These are phyloP conservation scores for Neurospora tetraspora DNA, from an alignment of 495 filamentous ascomycete genomes.

Conservation along the genomic window DNA sequence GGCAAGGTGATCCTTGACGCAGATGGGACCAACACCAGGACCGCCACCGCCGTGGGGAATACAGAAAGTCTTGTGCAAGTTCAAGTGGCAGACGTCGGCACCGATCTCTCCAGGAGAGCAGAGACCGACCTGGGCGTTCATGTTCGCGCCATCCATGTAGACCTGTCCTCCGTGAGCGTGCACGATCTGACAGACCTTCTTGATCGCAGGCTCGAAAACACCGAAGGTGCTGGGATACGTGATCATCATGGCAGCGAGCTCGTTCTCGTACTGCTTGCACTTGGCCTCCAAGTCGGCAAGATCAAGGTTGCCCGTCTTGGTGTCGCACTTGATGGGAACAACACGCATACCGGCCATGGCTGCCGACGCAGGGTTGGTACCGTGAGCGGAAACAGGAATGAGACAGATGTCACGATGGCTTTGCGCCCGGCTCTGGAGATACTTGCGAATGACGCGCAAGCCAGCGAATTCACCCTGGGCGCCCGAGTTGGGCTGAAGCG, in stretches of 20 bases:
- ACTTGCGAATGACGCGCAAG: conserved; percentile 85
- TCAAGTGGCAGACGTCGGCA: conserved; percentile 95
- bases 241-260: conserved; percentile 94
- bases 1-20: conserved; percentile 73
- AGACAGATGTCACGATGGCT: conserved; percentile 84
- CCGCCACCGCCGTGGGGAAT: conserved; percentile 97
- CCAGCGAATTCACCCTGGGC: conserved; percentile 96
- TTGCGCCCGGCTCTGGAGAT: conserved; percentile 53
- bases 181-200: conserved; percentile 75
- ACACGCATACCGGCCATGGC: conserved; percentile 98
- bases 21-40: conserved; percentile 91
- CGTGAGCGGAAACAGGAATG: conserved; percentile 94
- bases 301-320: conserved; percentile 82
- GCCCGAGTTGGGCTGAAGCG: conserved; percentile 92
- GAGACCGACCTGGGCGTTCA: conserved; percentile 97
- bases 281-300: conserved; percentile 77
- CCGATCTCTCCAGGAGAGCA: conserved; percentile 97
- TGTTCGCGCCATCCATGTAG: conserved; percentile 99
- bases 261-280: conserved; percentile 74
- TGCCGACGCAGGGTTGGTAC: conserved; percentile 93
- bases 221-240: conserved; percentile 97
- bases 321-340: conserved; percentile 85
- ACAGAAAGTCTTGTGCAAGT: conserved; percentile 98
- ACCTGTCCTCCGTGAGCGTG: conserved; percentile 88
- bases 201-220: conserved; percentile 88